Conservation (phyloP, 495 filamentous ascomycete genomes). For the Stereocaulon alpinum region DNA sequence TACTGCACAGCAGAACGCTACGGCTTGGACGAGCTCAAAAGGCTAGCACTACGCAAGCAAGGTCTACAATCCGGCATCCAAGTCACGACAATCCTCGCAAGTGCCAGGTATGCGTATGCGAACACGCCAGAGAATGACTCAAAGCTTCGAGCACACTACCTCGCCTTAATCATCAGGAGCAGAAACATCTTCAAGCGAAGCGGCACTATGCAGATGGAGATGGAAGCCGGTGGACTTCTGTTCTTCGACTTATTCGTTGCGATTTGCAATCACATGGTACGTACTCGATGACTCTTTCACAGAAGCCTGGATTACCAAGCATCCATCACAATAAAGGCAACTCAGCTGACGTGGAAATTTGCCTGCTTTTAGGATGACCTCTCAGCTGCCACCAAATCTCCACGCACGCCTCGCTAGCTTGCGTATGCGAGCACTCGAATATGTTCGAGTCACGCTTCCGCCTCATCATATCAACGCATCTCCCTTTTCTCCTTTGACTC, state of each 20-base stretch:
- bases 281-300: slow-evolving; percentile 17
- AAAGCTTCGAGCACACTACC: slow-evolving; percentile 79
- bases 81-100: slow-evolving; percentile 71
- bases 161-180: slow-evolving; percentile 81
- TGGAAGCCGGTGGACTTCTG: slow-evolving; percentile 74
- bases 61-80: slow-evolving; percentile 73
- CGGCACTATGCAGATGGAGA: slow-evolving; percentile 94
- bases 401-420: slow-evolving; percentile 19
- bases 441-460: too few relatives aligned
- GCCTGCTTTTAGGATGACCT: slow-evolving; percentile 25
- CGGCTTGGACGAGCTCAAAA: slow-evolving; percentile 69
- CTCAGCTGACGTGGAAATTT: slow-evolving; percentile 1
- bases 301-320: neutral
- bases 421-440: too few relatives aligned
- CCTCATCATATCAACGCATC: neutral
- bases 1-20: slow-evolving; percentile 84
- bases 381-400: slow-evolving; percentile 21
- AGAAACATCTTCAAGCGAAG: slow-evolving; percentile 81
- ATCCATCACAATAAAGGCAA: neutral
- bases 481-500: neutral
- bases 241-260: slow-evolving; percentile 94
- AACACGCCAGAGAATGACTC: slow-evolving; percentile 84
- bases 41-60: slow-evolving; percentile 74
- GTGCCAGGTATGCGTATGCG: slow-evolving; percentile 77
- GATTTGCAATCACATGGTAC: slow-evolving; percentile 76